phyloP scores from a whole-genome alignment of 495 filamentous ascomycete species.

The Stereocaulon alpinum region DNA sequence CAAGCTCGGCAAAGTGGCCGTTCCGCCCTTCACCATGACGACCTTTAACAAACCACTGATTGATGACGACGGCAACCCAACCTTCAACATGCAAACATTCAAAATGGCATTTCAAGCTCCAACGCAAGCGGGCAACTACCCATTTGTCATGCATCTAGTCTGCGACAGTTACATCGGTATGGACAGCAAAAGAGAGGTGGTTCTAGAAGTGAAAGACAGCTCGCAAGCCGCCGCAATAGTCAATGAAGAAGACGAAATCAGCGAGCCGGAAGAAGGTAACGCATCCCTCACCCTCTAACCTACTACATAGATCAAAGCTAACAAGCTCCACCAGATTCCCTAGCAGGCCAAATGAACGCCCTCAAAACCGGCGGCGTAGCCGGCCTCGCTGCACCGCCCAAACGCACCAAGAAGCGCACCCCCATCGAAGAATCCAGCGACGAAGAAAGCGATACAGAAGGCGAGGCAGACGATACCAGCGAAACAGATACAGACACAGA shows the following conservation, averaged over 20 bases:
- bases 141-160: constrained; percentile 81
- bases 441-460: constrained; percentile 80
- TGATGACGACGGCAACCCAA: constrained; percentile 61
- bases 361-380: constrained; percentile 57
- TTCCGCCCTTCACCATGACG: constrained; percentile 85
- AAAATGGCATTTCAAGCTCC: constrained; percentile 97
- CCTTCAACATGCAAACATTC: constrained; percentile 85
- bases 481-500: constrained; percentile 75
- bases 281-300: constrained; percentile 22
- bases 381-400: constrained; percentile 34
- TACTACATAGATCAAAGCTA: constrained; percentile 13
- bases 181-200: constrained; percentile 80
- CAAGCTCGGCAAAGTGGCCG: constrained; percentile 88
- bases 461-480: constrained; percentile 65
- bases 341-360: constrained; percentile 90
- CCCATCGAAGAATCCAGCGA: constrained; percentile 35
- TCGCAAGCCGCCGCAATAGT: constrained; percentile 70
- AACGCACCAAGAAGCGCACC: constrained; percentile 40
- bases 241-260: constrained; percentile 80
- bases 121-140: constrained; percentile 82
- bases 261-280: constrained; percentile 93
- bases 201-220: constrained; percentile 78
- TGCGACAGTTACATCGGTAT: constrained; percentile 93
- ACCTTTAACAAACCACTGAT: constrained; percentile 82
- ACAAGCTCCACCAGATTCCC: constrained; percentile 55